Percentiles rank a stretch among this genome's conserved stretches.
Evolutionary conservation across 1,284 basidiomycete genomes (phyloP).

Genomic region (Sphaerobolus stellatus): DNA sequence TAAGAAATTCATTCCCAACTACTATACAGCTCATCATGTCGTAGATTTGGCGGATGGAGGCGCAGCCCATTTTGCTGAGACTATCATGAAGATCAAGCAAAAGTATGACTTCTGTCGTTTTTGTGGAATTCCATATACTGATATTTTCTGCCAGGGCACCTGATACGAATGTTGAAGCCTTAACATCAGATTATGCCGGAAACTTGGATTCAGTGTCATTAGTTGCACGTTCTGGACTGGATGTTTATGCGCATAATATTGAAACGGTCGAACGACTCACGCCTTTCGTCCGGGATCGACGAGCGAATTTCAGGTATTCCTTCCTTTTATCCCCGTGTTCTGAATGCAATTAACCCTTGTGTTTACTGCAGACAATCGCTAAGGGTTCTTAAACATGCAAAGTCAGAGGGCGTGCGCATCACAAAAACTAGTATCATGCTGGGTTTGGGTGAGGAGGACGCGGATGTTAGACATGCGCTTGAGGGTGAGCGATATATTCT

Average conservation of each 20-base stretch:
- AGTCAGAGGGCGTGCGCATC: slow-evolving; percentile 79
- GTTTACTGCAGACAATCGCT: slow-evolving; percentile 70
- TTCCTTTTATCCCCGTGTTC: not conserved
- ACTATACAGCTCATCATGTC: slow-evolving; percentile 2
- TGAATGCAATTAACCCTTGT: not conserved
- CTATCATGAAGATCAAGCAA: slow-evolving; percentile 93
- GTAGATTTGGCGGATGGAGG: slow-evolving; percentile 91
- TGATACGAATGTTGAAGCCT: slow-evolving; percentile 92
- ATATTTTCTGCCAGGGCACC: slow-evolving; percentile 65
- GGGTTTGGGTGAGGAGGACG: slow-evolving; percentile 89
- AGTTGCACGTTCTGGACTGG: slow-evolving; percentile 90
- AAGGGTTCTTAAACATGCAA: slow-evolving; percentile 79
- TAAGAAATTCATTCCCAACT: not conserved
- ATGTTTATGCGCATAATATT: slow-evolving; percentile 98
- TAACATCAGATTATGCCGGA: slow-evolving; percentile 94
- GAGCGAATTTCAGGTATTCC: slow-evolving; percentile 78
- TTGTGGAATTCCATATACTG: not conserved
- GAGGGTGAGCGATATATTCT: slow-evolving; percentile 54
- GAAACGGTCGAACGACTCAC: slow-evolving; percentile 95
- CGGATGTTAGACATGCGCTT: slow-evolving; percentile 83
- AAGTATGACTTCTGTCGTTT: slow-evolving; percentile 58
- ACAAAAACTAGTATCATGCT: slow-evolving; percentile 99
- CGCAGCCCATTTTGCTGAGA: slow-evolving; percentile 90
- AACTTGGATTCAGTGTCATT: slow-evolving; percentile 71
- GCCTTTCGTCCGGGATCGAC: slow-evolving; percentile 91